These are phyloP conservation scores for Coniochaeta sp. DNA, from an alignment of 2,329 filamentous ascomycete species.

Conservation along the genomic window DNA sequence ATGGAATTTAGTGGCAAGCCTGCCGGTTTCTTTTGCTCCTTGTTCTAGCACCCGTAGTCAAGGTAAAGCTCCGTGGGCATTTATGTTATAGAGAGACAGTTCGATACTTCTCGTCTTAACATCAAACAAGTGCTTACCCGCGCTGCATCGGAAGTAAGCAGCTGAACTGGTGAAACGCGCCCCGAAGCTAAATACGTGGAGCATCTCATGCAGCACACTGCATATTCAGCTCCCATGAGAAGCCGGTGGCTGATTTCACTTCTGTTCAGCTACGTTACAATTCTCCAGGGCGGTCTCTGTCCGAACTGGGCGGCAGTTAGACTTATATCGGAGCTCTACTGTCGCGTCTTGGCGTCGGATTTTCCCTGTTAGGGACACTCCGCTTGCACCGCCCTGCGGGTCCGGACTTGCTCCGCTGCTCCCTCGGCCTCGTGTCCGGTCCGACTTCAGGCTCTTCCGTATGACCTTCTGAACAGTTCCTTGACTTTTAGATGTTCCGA, in stretches of 20 bases:
- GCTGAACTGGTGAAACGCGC: not conserved
- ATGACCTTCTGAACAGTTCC: not conserved
- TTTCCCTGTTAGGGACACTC: not conserved
- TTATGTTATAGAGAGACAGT: too few species aligned
- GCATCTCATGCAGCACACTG: not conserved
- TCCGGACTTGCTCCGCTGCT: not conserved
- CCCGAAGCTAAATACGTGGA: not conserved
- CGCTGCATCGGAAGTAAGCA: not conserved
- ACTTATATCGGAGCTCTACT: not conserved
- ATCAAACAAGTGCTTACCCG: not conserved
- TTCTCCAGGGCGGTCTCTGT: not conserved
- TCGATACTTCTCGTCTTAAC: not conserved
- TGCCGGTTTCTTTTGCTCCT: too few species aligned
- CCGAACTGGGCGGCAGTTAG: not conserved
- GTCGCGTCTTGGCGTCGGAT: not conserved
- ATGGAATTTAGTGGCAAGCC: too few species aligned
- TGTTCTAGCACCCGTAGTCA: too few species aligned
- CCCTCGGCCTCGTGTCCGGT: not conserved
- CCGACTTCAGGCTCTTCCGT: not conserved
- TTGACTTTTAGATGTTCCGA: not conserved
- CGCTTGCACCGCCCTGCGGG: not conserved
- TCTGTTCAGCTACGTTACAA: not conserved
- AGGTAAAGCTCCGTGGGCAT: too few species aligned
- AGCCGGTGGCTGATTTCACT: not conserved
- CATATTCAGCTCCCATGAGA: not conserved